These are phyloP conservation scores for Solidago caesia DNA, from an alignment of 129 eudicot genomes.

Conservation along the genomic window DNA sequence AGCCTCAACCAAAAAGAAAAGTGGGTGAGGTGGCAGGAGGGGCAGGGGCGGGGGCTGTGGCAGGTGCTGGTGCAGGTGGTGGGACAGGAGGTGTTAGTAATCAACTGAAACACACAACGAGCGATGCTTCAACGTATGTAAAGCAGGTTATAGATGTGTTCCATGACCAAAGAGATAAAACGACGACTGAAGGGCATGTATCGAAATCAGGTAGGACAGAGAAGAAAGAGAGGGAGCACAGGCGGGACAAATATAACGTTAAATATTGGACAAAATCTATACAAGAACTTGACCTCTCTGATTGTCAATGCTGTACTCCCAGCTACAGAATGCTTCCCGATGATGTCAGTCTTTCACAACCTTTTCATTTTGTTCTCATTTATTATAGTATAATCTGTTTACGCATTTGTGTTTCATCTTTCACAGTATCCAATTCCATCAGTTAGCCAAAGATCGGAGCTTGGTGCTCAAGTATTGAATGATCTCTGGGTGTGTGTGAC, in stretches of 20 bases:
- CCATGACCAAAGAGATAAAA: too few species aligned
- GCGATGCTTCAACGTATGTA: too few species aligned
- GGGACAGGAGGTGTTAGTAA: too few species aligned
- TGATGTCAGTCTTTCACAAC: conserved; percentile 48
- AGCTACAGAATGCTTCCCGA: conserved; percentile 97
- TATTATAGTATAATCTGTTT: not conserved
- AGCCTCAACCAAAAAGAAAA: conserved; percentile 59
- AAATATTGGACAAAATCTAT: conserved; percentile 94
- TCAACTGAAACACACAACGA: too few species aligned
- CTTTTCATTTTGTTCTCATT: not conserved
- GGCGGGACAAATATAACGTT: conserved; percentile 70
- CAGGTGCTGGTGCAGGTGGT: too few species aligned
- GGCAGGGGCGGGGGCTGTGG: too few species aligned
- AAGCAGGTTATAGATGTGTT: too few species aligned
- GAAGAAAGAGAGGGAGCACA: conserved; percentile 74
- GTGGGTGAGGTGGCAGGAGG: too few species aligned
- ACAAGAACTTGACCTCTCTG: conserved; percentile 90
- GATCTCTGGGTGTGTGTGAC: conserved; percentile 99
- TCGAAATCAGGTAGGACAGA: conserved; percentile 61
- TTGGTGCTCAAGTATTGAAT: conserved; percentile 83
- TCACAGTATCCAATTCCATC: conserved; percentile 86
- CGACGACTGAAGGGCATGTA: conserved; percentile 53
- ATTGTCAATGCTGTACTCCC: conserved; percentile 91
- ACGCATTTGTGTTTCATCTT: not conserved
- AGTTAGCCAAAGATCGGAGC: conserved; percentile 91